Percentiles rank a stretch among this genome's conserved stretches.
Evolutionary conservation across 805 yeast species (phyloP).

Genomic region (Spathaspora passalidarum): DNA sequence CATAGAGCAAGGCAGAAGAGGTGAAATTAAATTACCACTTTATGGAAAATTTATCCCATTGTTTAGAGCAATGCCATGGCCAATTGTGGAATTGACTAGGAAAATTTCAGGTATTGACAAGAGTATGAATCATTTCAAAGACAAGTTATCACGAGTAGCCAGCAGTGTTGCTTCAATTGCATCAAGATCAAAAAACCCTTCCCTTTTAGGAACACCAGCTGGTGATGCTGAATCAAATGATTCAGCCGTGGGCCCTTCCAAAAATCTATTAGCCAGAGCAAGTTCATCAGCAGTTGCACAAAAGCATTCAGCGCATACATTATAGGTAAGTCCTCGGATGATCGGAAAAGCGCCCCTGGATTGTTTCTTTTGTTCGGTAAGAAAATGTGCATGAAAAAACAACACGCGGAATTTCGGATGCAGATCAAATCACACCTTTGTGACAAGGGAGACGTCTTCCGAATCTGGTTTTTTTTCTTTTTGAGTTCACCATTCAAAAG

Average conservation of each 20-base stretch:
- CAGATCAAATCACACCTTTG: no score
- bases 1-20: slow-evolving; percentile 57
- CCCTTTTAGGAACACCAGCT: not conserved
- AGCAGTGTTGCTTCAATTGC: slow-evolving; percentile 12
- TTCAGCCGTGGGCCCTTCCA: no score
- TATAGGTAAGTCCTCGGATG: not conserved
- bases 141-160: slow-evolving; percentile 10
- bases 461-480: no score
- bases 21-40: slow-evolving; percentile 70
- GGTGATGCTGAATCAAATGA: no score
- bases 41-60: slow-evolving; percentile 76
- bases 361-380: not conserved
- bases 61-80: slow-evolving; percentile 72
- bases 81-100: slow-evolving; percentile 53
- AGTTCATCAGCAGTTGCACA: not conserved
- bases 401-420: no score
- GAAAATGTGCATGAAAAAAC: no score
- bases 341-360: no score
- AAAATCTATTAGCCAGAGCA: not conserved
- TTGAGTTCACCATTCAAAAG: no score
- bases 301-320: no score
- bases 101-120: slow-evolving; percentile 66
- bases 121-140: slow-evolving; percentile 32
- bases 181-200: not conserved
- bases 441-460: no score